These are phyloP conservation scores for Annulohypoxylon maeteangense DNA, from an alignment of 495 filamentous ascomycete species.

Conservation along the genomic window DNA sequence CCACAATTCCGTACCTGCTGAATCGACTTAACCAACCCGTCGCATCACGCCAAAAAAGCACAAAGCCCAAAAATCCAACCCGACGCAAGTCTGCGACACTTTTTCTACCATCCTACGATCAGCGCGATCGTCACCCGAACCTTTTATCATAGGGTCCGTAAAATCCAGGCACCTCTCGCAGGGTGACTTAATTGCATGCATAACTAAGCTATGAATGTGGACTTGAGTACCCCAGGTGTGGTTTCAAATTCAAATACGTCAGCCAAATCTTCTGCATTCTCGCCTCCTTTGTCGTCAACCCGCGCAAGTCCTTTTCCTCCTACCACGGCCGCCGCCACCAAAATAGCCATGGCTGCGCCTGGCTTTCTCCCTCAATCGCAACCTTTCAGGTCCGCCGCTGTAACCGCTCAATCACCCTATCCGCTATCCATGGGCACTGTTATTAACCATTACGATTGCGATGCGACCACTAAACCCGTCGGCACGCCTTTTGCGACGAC, in stretches of 20 bases:
- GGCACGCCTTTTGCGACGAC: constrained; percentile 63
- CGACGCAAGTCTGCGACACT: constrained; percentile 38
- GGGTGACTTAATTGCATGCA: constrained; percentile 52
- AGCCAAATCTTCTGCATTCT: constrained; percentile 41
- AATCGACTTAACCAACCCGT: constrained; percentile 17
- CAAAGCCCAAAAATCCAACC: constrained; percentile 17
- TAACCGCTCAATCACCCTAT: constrained; percentile 52
- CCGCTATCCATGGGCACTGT: constrained; percentile 48
- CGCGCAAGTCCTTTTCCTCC: constrained; percentile 52
- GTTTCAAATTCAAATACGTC: constrained; percentile 50
- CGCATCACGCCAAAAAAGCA: constrained; percentile 29
- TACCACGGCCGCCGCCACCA: constrained; percentile 46
- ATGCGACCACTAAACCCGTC: constrained; percentile 58
- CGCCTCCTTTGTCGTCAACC: constrained; percentile 49
- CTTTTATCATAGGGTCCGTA: constrained; percentile 34
- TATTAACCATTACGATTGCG: constrained; percentile 54
- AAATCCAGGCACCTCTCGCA: constrained; percentile 37
- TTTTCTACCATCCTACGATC: constrained; percentile 51
- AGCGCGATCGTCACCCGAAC: constrained; percentile 55
- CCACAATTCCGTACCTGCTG: constrained; percentile 19
- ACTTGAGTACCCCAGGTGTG: constrained; percentile 50
- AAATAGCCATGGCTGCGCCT: constrained; percentile 54
- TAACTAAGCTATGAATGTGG: constrained; percentile 59
- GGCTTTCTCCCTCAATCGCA: constrained; percentile 51
- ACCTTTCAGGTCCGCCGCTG: constrained; percentile 46